phyloP scores from a whole-genome alignment of 352 stramenopile genomes.

The Pythium aphanidermatum region DNA sequence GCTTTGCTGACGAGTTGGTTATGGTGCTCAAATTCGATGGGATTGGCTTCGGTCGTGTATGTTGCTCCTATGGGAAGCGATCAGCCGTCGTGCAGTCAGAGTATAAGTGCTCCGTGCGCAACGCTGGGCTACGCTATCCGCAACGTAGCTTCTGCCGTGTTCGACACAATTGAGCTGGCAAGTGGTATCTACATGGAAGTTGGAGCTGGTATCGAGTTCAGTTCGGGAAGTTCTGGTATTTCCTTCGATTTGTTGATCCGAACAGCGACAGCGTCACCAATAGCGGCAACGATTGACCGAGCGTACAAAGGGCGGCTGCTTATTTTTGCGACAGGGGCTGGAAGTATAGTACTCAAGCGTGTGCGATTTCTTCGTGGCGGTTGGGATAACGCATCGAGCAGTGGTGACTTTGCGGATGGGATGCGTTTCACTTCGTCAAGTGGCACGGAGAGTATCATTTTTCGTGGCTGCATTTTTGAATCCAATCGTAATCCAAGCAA shows the following conservation, averaged over 20 bases:
- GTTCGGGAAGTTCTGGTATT: neutral
- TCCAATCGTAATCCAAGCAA: constrained; percentile 8
- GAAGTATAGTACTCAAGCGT: neutral
- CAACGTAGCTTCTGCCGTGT: neutral
- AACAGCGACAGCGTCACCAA: neutral
- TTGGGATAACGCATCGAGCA: constrained; percentile 3
- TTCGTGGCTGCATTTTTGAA: constrained; percentile 16
- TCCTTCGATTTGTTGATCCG: neutral
- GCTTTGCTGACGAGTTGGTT: too few relatives aligned
- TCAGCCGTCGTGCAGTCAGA: neutral
- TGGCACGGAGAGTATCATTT: constrained; percentile 1
- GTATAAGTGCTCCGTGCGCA: neutral
- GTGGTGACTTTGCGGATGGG: constrained; percentile 7
- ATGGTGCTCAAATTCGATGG: too few relatives aligned
- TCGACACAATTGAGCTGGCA: constrained; percentile 1
- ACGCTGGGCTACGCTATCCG: neutral
- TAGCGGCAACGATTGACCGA: constrained; percentile 3
- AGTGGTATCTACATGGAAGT: constrained; percentile 1
- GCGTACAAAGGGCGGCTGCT: constrained; percentile 4
- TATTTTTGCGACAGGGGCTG: neutral
- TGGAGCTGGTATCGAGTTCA: neutral
- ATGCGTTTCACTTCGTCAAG: constrained; percentile 8
- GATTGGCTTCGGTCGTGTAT: neutral
- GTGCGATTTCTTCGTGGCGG: constrained; percentile 20
- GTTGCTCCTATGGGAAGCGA: neutral